phyloP scores from a whole-genome alignment of 306 rosid genomes.

The Crotalaria pallida region DNA sequence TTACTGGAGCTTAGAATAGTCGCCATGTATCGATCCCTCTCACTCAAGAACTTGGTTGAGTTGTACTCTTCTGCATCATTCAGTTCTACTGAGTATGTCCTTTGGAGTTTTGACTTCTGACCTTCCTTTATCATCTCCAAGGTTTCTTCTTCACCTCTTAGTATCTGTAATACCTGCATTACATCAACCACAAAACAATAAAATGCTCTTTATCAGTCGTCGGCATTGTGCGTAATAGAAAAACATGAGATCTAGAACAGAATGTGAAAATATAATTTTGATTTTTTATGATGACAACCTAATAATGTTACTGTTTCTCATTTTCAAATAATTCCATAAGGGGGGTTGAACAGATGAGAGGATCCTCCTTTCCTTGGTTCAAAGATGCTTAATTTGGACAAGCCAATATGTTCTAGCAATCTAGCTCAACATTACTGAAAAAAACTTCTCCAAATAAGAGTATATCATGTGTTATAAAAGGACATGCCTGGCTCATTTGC shows the following conservation, averaged over 20 bases:
- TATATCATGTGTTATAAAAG: background rate
- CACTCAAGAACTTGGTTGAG: conserved; percentile 61
- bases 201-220: background rate
- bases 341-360: background rate
- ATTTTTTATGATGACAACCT: background rate
- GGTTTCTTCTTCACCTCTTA: conserved; percentile 50
- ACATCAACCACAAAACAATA: background rate
- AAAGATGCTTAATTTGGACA: background rate
- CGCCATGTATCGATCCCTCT: conserved; percentile 47
- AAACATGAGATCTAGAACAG: too few species aligned
- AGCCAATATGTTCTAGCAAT: background rate
- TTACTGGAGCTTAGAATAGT: conserved; percentile 38
- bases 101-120: conserved; percentile 49
- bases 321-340: background rate
- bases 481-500: conserved; percentile 70
- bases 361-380: background rate
- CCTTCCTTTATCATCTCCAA: conserved; percentile 31
- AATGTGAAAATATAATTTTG: background rate
- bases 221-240: too few species aligned
- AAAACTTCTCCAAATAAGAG: background rate
- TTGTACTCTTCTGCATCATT: conserved; percentile 81
- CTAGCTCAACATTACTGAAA: background rate
- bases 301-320: background rate
- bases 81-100: conserved; percentile 79
- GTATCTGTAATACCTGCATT: conserved; percentile 53